Conservation (phyloP, 2,329 filamentous ascomycete species). For the Cladophialophora exuberans region DNA sequence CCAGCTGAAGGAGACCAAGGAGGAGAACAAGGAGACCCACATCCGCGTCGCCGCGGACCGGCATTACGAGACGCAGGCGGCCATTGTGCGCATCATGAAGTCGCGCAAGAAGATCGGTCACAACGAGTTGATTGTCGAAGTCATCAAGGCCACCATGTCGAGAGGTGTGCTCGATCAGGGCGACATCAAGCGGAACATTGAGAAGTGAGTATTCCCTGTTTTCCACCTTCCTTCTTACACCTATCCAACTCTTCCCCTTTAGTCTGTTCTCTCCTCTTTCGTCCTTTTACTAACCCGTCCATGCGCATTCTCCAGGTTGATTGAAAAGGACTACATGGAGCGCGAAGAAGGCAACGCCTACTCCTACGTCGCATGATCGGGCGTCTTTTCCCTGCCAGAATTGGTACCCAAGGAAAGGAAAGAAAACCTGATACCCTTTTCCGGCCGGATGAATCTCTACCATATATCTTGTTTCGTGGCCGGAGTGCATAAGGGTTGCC, state of each 20-base stretch:
- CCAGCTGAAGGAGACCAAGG: conserved; percentile 91
- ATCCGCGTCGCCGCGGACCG: conserved; percentile 85
- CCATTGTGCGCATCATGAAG: conserved; percentile 98
- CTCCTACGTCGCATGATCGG: conserved; percentile 66
- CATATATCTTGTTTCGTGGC: not conserved
- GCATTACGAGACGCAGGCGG: conserved; percentile 95
- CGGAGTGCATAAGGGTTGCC: too few relatives aligned
- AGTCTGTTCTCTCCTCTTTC: not conserved
- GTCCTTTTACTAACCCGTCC: not conserved
- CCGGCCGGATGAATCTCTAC: not conserved
- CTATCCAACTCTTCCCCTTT: not conserved
- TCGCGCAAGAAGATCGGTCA: conserved; percentile 84
- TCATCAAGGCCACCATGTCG: conserved; percentile 86
- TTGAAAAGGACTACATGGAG: conserved; percentile 93
- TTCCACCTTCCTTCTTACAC: not conserved
- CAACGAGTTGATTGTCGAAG: conserved; percentile 84
- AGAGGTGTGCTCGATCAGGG: conserved; percentile 81
- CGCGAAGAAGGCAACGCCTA: conserved; percentile 72
- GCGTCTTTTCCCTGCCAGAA: not conserved
- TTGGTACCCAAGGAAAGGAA: not conserved
- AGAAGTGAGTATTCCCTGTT: conserved; percentile 65
- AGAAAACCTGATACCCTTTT: too few relatives aligned
- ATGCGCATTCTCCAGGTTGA: conserved; percentile 61
- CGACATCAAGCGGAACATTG: conserved; percentile 97
- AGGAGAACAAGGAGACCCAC: conserved; percentile 93